Evolutionary conservation across 768 basidiomycete species (phyloP), one percentile per base, ranked within the genome.

Genomic region (Kwoniella heveanensis): DNA sequence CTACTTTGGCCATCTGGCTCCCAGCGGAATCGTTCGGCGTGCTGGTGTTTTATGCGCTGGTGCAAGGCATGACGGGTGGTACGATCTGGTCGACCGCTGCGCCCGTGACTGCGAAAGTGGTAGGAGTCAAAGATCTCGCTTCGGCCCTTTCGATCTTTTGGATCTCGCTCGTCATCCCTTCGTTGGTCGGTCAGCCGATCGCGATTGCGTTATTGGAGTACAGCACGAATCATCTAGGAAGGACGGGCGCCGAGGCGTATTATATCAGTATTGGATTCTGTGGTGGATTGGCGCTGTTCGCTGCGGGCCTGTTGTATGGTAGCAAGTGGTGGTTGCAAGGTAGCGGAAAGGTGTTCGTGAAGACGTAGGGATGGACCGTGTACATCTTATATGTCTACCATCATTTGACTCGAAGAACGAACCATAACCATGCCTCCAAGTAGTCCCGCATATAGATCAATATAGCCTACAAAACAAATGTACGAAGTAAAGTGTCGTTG

Each of bases 41-140:
- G 6, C 66, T 80, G 27, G 65, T 68, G 37, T 65, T 80, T 39
- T 80, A 77, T 59, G 76, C 78, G 4, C 46, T 78, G 21, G 60
- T 80, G 10, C 79, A 79, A 59, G 79, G 79, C 26, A 60, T 70
- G 53, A 65, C 89, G 86, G 90, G 24, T 85, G 88, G 67, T 85
- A 90, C 29, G 84, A 80, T 62, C 88, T 89, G 57, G 90, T 88
- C 77, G 87, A 88, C 67, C 88, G 78, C 67, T 83, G 86, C 39
- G 82, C 82, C 65, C 85, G 83, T 71, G 86, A 84, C 50, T 83
- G 80, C 52, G 86, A 86, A 63, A 89, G 86, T 24, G 76, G 69
- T 51, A 89, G 83, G 72, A 83, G 70, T 90, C 85, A 69, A 70
- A 61, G 71, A 78, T 48, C 64, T 78, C 17, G 62, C 61, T 26